Evolutionary conservation across 768 basidiomycete genomes (phyloP).

Genomic region (Stropharia rugosoannulata): DNA sequence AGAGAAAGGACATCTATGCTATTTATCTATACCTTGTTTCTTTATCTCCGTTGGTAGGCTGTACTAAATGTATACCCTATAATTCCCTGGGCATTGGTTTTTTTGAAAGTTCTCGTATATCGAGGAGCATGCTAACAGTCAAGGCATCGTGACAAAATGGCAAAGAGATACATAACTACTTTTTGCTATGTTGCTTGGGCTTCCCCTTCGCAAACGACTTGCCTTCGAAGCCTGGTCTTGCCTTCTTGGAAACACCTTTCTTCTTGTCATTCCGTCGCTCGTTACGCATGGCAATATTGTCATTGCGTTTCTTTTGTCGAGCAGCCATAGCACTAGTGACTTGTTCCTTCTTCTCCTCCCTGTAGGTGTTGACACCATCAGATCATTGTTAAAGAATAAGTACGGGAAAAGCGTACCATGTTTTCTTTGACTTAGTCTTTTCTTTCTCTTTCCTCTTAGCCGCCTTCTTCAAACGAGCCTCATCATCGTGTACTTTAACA

Average conservation of each 20-base stretch:
- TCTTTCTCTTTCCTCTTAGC: slow-evolving; percentile 91
- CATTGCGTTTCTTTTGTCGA: slow-evolving; percentile 85
- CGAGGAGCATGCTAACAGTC: neutral
- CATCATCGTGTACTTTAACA: slow-evolving; percentile 89
- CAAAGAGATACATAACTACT: slow-evolving; percentile 9
- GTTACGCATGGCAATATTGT: slow-evolving; percentile 86
- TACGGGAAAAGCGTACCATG: slow-evolving; percentile 58
- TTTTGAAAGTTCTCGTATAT: no score
- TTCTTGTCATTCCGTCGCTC: slow-evolving; percentile 72
- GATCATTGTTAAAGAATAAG: neutral
- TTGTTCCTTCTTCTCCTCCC: slow-evolving; percentile 87
- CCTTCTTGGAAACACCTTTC: slow-evolving; percentile 47
- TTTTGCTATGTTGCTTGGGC: slow-evolving; percentile 31
- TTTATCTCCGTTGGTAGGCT: no score
- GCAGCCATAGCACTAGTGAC: slow-evolving; percentile 73
- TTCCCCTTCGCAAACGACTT: slow-evolving; percentile 65
- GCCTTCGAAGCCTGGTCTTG: slow-evolving; percentile 86
- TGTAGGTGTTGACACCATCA: slow-evolving; percentile 26
- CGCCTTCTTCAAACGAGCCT: slow-evolving; percentile 84
- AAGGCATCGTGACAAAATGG: neutral
- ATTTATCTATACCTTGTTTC: no score
- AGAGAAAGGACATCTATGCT: neutral
- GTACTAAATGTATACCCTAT: no score
- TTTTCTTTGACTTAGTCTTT: slow-evolving; percentile 79
- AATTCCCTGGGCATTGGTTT: no score